Evolutionary conservation across 345 rosid genomes (phyloP).

Genomic region (Euphorbia lathyris): DNA sequence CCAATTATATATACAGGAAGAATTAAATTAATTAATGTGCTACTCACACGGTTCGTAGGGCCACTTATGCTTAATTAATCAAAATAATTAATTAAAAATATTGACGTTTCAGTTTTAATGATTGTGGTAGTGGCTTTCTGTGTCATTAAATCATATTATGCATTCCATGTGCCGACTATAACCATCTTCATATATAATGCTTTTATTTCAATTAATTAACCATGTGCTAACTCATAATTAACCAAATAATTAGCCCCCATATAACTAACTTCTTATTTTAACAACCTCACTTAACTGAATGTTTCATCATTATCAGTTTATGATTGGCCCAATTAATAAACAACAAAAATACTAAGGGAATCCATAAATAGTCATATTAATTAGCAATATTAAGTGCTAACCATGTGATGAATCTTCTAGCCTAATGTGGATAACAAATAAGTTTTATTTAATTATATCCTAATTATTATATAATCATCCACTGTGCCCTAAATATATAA

Average conservation of each 20-base stretch:
- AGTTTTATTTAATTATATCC: not conserved
- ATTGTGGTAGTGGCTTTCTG: not conserved
- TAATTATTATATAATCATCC: not conserved
- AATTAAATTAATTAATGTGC: not conserved
- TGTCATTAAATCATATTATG: conserved; percentile 6
- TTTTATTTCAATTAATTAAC: conserved; percentile 5
- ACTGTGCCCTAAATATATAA: not conserved
- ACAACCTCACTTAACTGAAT: not conserved
- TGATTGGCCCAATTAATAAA: not conserved
- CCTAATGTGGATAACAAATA: not conserved
- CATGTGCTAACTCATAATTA: conserved; percentile 15
- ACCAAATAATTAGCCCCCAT: not conserved
- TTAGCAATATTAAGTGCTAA: conserved; percentile 5
- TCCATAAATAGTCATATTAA: not conserved
- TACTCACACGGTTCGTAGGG: not conserved
- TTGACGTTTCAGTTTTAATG: not conserved
- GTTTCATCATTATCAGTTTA: not conserved
- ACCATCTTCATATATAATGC: not conserved
- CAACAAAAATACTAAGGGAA: not conserved
- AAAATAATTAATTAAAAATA: not conserved
- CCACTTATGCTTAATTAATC: not conserved
- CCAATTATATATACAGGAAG: not conserved
- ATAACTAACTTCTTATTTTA: not conserved
- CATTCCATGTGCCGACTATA: conserved; percentile 25
- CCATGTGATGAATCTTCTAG: conserved; percentile 5